Conservation (phyloP, 2,329 filamentous ascomycete species). For the Talaromyces albobiverticillius region DNA sequence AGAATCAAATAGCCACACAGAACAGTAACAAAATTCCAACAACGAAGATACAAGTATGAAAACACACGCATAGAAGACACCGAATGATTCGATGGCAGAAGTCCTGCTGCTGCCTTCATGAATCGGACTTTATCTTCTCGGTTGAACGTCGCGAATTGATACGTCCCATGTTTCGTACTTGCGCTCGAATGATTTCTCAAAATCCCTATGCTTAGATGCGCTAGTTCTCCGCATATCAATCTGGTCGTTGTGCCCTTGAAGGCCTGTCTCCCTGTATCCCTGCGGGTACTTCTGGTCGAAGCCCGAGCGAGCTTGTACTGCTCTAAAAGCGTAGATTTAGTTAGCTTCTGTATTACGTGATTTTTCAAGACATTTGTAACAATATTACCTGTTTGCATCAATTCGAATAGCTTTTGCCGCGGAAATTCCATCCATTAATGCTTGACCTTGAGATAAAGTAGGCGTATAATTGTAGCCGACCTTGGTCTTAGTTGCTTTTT, state of each 20-base stretch:
- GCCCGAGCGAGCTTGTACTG: not conserved
- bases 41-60: too few species aligned
- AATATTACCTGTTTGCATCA: not conserved
- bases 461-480: not conserved
- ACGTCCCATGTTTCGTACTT: not conserved
- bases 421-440: not conserved
- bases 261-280: conserved; percentile 44
- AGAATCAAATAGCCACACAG: too few species aligned
- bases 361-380: not conserved
- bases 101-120: not conserved
- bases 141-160: not conserved
- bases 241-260: not conserved
- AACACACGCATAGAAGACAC: too few species aligned
- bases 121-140: too few species aligned
- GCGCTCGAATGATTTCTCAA: not conserved
- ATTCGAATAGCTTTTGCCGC: not conserved
- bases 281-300: not conserved
- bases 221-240: not conserved
- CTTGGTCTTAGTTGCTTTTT: too few species aligned
- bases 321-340: not conserved
- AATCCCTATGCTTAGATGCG: not conserved
- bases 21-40: too few species aligned
- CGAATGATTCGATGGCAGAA: not conserved
- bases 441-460: not conserved
- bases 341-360: not conserved